These are phyloP conservation scores for Grifola frondosa DNA, from an alignment of 1,284 basidiomycete species.

Conservation along the genomic window DNA sequence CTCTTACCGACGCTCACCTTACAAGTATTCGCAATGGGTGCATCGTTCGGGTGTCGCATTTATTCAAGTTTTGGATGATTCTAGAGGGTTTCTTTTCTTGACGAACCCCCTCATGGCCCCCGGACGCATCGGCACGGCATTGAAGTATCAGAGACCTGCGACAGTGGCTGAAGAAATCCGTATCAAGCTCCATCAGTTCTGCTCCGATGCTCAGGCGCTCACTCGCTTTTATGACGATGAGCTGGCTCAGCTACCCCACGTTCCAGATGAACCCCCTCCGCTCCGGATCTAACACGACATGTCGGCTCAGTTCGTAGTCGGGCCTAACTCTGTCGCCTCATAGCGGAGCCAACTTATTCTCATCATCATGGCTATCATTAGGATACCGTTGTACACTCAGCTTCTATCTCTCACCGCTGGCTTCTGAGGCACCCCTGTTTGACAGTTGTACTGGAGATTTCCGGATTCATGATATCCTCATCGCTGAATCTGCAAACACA, in stretches of 20 bases:
- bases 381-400: too few species aligned
- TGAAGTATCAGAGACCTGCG: conserved; percentile 49
- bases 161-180: conserved; percentile 61
- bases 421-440: too few species aligned
- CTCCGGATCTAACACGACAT: conserved; percentile 38
- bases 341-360: too few species aligned
- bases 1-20: conserved; percentile 79
- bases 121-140: conserved; percentile 55
- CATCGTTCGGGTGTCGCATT: conserved; percentile 87
- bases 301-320: too few species aligned
- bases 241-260: conserved; percentile 47
- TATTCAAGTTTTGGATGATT: conserved; percentile 79
- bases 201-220: conserved; percentile 55
- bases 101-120: conserved; percentile 81
- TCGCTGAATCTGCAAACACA: too few species aligned
- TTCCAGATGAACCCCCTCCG: conserved; percentile 63
- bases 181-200: conserved; percentile 62
- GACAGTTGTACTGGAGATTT: too few species aligned
- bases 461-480: too few species aligned
- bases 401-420: too few species aligned
- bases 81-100: conserved; percentile 81
- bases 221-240: conserved; percentile 73
- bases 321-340: too few species aligned
- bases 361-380: too few species aligned
- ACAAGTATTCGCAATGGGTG: conserved; percentile 84